Conservation (phyloP, 2,329 filamentous ascomycete species). For the Nemania diffusa region DNA sequence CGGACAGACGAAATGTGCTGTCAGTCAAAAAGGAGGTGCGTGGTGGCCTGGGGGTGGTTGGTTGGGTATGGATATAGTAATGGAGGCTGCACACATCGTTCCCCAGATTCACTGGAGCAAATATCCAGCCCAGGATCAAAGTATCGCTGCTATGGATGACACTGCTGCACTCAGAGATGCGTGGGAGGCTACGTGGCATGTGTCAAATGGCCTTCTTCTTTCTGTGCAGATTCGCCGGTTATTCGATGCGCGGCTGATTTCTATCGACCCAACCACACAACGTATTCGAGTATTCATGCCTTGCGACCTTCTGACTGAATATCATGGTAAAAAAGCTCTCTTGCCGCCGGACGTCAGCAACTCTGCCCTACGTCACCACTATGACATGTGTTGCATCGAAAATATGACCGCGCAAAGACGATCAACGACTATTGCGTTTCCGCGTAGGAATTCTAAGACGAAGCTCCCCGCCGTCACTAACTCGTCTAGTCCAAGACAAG, state of each 20-base stretch:
- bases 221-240: background rate
- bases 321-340: background rate
- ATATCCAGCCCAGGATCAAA: background rate
- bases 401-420: background rate
- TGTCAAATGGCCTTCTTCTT: background rate
- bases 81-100: background rate
- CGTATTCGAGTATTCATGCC: background rate
- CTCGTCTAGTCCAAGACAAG: too few relatives aligned
- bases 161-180: background rate
- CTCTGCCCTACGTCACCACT: background rate
- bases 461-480: too few relatives aligned
- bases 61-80: background rate
- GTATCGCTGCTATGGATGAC: background rate
- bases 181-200: background rate
- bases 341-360: background rate
- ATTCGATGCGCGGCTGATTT: background rate
- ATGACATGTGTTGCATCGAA: slow-evolving; percentile 1
- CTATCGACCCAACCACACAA: background rate
- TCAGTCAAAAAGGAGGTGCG: background rate
- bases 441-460: too few relatives aligned
- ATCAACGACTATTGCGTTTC: background rate
- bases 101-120: background rate
- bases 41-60: background rate
- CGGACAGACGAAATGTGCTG: background rate
- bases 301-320: background rate